These are phyloP conservation scores for Neofusicoccum sp. DNA, from an alignment of 2,329 filamentous ascomycete species.

Conservation along the genomic window DNA sequence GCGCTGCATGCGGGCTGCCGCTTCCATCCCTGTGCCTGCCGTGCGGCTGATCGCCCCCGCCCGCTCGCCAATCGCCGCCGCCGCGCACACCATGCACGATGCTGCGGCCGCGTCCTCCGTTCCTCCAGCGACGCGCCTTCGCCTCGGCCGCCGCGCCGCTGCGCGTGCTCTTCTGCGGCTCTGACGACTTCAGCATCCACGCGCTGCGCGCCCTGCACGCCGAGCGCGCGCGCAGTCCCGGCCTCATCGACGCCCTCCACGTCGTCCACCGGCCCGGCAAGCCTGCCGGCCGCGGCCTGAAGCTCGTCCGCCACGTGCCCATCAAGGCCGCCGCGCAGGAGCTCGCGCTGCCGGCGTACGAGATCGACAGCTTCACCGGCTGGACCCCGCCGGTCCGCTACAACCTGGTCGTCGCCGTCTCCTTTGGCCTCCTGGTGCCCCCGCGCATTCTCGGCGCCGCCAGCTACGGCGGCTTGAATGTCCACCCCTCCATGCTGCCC, in stretches of 20 bases:
- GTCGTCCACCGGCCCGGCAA: conserved; percentile 82
- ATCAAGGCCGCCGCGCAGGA: conserved; percentile 62
- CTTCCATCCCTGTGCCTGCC: no score
- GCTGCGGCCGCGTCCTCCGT: neutral
- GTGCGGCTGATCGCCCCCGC: neutral
- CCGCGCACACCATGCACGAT: neutral
- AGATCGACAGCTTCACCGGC: conserved; percentile 75
- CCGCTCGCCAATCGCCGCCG: neutral
- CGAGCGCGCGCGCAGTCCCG: conserved; percentile 48
- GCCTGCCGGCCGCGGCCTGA: conserved; percentile 71
- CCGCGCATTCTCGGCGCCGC: conserved; percentile 66
- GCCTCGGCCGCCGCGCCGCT: conserved; percentile 51
- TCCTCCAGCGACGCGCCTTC: conserved; percentile 19
- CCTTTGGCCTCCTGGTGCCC: conserved; percentile 89
- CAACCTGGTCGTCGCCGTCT: conserved; percentile 87
- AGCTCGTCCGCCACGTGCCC: conserved; percentile 68
- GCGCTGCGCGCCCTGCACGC: conserved; percentile 68
- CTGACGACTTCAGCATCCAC: conserved; percentile 82
- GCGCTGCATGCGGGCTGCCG: no score
- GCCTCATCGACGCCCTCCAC: conserved; percentile 65
- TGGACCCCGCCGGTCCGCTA: conserved; percentile 60
- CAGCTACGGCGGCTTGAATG: conserved; percentile 83
- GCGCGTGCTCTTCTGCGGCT: conserved; percentile 88
- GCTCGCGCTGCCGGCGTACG: conserved; percentile 66
- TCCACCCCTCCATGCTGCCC: conserved; percentile 88